Percentiles rank a stretch among this genome's conserved stretches.
These are phyloP conservation scores for Phytophthora quininea DNA, from an alignment of 352 stramenopile genomes.

Conservation along the genomic window DNA sequence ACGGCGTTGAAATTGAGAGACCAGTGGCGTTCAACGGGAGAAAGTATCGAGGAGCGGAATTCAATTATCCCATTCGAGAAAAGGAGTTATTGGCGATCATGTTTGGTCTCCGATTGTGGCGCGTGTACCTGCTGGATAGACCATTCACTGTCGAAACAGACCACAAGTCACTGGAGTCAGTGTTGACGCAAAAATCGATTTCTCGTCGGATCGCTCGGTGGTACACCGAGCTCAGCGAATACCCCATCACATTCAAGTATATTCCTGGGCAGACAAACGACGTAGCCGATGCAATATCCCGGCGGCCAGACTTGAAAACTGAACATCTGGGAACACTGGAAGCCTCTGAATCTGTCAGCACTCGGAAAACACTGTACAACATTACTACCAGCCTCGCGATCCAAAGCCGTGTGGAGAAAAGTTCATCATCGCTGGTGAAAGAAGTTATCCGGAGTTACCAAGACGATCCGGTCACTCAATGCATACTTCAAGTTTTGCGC, in stretches of 20 bases:
- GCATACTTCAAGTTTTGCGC: not conserved
- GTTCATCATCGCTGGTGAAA: no score
- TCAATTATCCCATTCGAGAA: slow-evolving; percentile 14
- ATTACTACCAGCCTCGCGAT: no score
- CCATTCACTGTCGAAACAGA: slow-evolving; percentile 13
- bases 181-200: slow-evolving; percentile 18
- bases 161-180: slow-evolving; percentile 9
- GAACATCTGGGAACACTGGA: no score
- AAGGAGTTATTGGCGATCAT: slow-evolving; percentile 21
- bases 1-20: not conserved
- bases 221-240: slow-evolving; percentile 17
- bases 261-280: slow-evolving; percentile 7
- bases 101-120: slow-evolving; percentile 14
- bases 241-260: slow-evolving; percentile 13
- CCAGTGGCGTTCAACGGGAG: slow-evolving; percentile 11
- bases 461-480: no score
- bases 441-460: no score
- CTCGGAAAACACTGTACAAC: not conserved
- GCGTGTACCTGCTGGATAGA: slow-evolving; percentile 14
- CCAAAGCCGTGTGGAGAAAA: no score
- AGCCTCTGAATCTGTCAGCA: not conserved
- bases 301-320: slow-evolving; percentile 10
- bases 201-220: slow-evolving; percentile 11
- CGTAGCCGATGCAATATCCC: slow-evolving; percentile 17
- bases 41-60: slow-evolving; percentile 13